These are phyloP conservation scores for Nicotiana knightiana DNA, from an alignment of 257 asterid species.

Conservation along the genomic window DNA sequence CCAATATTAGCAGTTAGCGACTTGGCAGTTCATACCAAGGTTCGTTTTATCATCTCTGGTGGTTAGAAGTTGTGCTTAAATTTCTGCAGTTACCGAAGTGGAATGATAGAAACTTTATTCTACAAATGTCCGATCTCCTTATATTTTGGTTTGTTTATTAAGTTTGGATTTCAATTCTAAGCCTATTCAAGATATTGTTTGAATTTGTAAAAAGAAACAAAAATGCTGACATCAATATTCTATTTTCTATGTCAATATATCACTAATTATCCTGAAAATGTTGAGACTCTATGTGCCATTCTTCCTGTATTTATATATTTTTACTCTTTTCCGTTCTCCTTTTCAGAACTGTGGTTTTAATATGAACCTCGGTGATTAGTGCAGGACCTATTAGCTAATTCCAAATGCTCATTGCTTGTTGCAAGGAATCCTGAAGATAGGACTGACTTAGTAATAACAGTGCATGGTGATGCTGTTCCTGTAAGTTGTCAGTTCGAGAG, in stretches of 20 bases:
- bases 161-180: background rate
- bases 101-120: background rate
- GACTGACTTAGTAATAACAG: conserved; percentile 67
- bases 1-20: conserved; percentile 78
- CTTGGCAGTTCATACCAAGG: conserved; percentile 93
- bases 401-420: conserved; percentile 91
- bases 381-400: conserved; percentile 87
- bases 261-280: background rate
- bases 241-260: background rate
- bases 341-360: background rate
- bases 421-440: conserved; percentile 92
- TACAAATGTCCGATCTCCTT: background rate
- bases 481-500: conserved; percentile 37
- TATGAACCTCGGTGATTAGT: conserved; percentile 15
- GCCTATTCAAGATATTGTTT: conserved; percentile 5
- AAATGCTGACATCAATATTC: background rate
- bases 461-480: conserved; percentile 83
- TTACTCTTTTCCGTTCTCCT: background rate
- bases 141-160: background rate
- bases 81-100: background rate
- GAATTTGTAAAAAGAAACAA: background rate
- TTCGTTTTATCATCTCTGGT: conserved; percentile 12
- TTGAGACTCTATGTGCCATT: background rate
- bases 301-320: background rate
- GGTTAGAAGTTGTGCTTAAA: background rate